Evolutionary conservation across 371 early-diverging fungal genomes (phyloP).

Genomic region (Batrachochytrium dendrobatidis): DNA sequence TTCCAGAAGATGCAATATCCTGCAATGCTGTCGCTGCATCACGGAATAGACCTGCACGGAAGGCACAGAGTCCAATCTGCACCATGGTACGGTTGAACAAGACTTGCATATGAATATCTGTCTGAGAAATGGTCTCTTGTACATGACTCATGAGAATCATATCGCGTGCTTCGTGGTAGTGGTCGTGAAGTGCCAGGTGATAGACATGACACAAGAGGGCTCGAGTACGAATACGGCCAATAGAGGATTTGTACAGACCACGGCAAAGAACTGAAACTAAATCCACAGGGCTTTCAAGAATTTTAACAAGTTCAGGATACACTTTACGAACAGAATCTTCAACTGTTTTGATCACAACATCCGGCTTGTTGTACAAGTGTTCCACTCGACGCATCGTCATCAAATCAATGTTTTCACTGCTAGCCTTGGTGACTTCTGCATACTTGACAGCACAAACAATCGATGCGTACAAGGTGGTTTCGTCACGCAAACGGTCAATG

Average conservation of each 20-base stretch:
- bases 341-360: constrained; percentile 43
- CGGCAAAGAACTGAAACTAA: constrained; percentile 77
- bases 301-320: constrained; percentile 41
- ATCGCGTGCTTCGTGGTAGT: constrained; percentile 89
- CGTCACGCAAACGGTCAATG: constrained; percentile 87
- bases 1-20: constrained; percentile 81
- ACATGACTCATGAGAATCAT: constrained; percentile 96
- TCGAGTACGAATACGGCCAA: constrained; percentile 82
- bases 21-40: constrained; percentile 81
- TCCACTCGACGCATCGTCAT: constrained; percentile 83
- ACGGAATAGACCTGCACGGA: constrained; percentile 86
- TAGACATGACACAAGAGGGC: constrained; percentile 96
- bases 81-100: constrained; percentile 93
- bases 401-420: constrained; percentile 42
- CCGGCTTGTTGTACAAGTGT: constrained; percentile 92
- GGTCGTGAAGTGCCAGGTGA: constrained; percentile 90
- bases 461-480: constrained; percentile 75
- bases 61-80: constrained; percentile 94
- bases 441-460: constrained; percentile 83
- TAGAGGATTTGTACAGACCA: constrained; percentile 77
- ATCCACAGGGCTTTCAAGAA: constrained; percentile 47
- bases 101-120: constrained; percentile 89
- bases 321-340: constrained; percentile 32
- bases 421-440: constrained; percentile 45
- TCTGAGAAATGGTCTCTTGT: constrained; percentile 85